Conservation (phyloP, 2,329 filamentous ascomycete genomes). For the Penicillium italicum region DNA sequence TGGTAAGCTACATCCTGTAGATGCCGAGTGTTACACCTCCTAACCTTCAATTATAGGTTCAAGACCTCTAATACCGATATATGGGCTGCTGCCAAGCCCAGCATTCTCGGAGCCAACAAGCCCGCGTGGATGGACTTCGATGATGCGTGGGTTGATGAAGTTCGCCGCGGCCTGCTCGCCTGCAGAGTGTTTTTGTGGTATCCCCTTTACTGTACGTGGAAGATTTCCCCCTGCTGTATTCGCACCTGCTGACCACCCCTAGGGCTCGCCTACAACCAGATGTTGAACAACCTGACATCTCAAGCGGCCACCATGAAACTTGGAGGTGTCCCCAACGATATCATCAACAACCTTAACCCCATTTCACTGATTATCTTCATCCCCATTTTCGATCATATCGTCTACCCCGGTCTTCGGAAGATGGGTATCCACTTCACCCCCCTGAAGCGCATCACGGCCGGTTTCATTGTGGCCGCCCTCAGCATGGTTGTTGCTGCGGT, state of each 20-base stretch:
- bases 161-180: slow-evolving; percentile 65
- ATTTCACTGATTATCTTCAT: slow-evolving; percentile 54
- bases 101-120: slow-evolving; percentile 19
- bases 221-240: too few relatives aligned
- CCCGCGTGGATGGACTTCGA: slow-evolving; percentile 69
- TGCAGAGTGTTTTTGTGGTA: slow-evolving; percentile 66
- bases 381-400: slow-evolving; percentile 50
- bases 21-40: too few relatives aligned
- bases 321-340: slow-evolving; percentile 54
- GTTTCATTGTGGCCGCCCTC: slow-evolving; percentile 48
- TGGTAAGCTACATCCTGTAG: slow-evolving; percentile 44
- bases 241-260: not conserved
- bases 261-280: slow-evolving; percentile 52
- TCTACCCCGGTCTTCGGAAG: slow-evolving; percentile 52
- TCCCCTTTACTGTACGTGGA: slow-evolving; percentile 45
- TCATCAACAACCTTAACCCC: slow-evolving; percentile 55
- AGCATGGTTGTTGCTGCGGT: slow-evolving; percentile 52
- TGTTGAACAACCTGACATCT: slow-evolving; percentile 54
- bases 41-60: slow-evolving; percentile 10
- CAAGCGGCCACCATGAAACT: slow-evolving; percentile 54
- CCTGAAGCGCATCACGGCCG: slow-evolving; percentile 51
- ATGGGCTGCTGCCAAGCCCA: slow-evolving; percentile 36
- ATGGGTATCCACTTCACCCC: slow-evolving; percentile 50
- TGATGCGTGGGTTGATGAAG: slow-evolving; percentile 77
- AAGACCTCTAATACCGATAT: slow-evolving; percentile 14